phyloP scores from a whole-genome alignment of 225 moss, liverwort and hornwort genomes.

The Thuidium tamariscinum region DNA sequence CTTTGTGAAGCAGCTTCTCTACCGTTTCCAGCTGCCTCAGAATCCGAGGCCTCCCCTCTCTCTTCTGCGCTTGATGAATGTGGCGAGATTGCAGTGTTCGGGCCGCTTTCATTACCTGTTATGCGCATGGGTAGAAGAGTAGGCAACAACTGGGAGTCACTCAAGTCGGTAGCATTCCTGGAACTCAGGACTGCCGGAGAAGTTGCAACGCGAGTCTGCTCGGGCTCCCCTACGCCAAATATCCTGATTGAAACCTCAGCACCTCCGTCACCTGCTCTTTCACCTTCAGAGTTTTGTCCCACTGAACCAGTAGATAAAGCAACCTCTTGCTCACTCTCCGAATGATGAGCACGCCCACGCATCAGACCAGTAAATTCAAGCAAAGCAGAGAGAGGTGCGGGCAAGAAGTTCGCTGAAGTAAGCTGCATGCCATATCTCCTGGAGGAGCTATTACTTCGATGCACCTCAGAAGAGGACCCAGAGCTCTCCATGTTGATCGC shows the following conservation, averaged over 20 bases:
- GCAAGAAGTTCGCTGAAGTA: constrained; percentile 70
- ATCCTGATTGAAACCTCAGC: constrained; percentile 96
- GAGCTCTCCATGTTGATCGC: constrained; percentile 57
- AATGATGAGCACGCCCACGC: constrained; percentile 63
- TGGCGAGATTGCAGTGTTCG: constrained; percentile 25
- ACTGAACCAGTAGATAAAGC: constrained; percentile 36
- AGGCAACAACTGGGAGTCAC: constrained; percentile 46
- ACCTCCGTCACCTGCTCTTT: constrained; percentile 67
- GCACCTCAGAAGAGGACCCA: constrained; percentile 40
- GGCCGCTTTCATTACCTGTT: constrained; percentile 23
- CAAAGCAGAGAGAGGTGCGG: constrained; percentile 73
- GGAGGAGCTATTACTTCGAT: constrained; percentile 53
- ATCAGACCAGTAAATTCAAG: constrained; percentile 85
- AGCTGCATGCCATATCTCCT: constrained; percentile 97
- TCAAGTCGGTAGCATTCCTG: constrained; percentile 47
- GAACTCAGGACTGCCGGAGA: constrained; percentile 32
- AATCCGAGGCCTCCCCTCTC: constrained; percentile 63
- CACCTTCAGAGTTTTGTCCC: constrained; percentile 40
- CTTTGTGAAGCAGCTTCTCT: constrained; percentile 74
- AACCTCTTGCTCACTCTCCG: constrained; percentile 49
- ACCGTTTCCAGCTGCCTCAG: constrained; percentile 49
- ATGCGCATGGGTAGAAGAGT: constrained; percentile 70
- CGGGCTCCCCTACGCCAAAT: constrained; percentile 73
- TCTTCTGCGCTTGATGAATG: constrained; percentile 54
- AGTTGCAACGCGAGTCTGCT: constrained; percentile 44